Base-by-base conservation (phyloP, 176 grass and related monocot genomes). In the Oryza meyeriana region DNA sequence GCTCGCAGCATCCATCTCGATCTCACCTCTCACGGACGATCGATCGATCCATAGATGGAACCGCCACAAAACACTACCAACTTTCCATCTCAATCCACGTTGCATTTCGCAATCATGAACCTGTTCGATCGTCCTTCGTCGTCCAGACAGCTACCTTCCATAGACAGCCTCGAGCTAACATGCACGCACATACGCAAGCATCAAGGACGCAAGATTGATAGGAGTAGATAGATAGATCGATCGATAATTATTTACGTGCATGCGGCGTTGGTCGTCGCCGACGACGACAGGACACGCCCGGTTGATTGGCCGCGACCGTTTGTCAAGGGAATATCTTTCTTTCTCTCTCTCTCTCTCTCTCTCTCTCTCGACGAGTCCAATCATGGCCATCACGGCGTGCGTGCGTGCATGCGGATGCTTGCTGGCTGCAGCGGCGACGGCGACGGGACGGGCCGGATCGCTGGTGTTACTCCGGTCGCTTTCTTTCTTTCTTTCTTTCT, bases 241-340 rank as follows among this genome's bases (percentile, higher is more conserved):
- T 52, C 6, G 50, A 55, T 9, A 8, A 4, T 7, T 52, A 52
- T 9, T 1, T 47, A 11, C 73, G 22, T 6, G 12, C 77, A 55
- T 34, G 75, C 6, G 61, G 30, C 61, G 55, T 13, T 22, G 40
- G 69, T 38, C 81, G 69, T 50, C 81, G 74, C 33, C 66, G 66
- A 63, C 28, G 34, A 61, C 11, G 32, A 77, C 44, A 55, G 62
- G 63, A 64, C 45, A 55, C 36, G 38, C 2, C 55, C 55, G 55
- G 3, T 59, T 9, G 28, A 42, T 30, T 63, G 86, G 64, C 82
- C 52, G 20, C 82, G 72, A 66, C 77, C 65, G 52, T 22, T 85
- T 72, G 87, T 81, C 82, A 85, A 8, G 65, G 71, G 87, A 89
- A 85, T 89, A 85, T 81, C 5, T 36, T 0, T 5, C 10, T 22